Conservation (phyloP, 2,329 filamentous ascomycete species). For the Aureobasidium leucospermi region DNA sequence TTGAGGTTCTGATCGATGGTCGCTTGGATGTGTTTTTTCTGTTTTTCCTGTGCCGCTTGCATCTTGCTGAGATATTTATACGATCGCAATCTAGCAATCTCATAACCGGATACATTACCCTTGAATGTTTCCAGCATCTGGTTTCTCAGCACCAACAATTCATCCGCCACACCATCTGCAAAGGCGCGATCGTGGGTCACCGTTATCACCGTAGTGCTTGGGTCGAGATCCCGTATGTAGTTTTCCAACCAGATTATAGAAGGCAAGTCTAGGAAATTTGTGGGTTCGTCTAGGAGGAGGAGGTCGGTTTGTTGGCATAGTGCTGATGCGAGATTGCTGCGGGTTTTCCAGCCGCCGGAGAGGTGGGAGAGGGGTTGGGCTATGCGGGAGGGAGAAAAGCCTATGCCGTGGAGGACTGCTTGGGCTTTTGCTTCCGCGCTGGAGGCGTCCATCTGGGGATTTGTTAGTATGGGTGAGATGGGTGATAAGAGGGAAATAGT, state of each 20-base stretch:
- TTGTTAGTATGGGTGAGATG: not conserved
- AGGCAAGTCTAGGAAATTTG: slow-evolving; percentile 76
- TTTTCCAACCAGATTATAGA: slow-evolving; percentile 80
- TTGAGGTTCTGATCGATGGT: slow-evolving; percentile 69
- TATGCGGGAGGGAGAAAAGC: slow-evolving; percentile 59
- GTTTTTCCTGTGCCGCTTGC: slow-evolving; percentile 75
- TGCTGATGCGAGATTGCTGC: slow-evolving; percentile 41
- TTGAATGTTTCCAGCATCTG: slow-evolving; percentile 66
- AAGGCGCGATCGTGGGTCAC: slow-evolving; percentile 84
- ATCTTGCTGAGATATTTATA: slow-evolving; percentile 57
- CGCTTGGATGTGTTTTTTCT: slow-evolving; percentile 72
- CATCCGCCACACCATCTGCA: slow-evolving; percentile 64
- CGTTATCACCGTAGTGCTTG: slow-evolving; percentile 57
- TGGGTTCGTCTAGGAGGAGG: slow-evolving; percentile 77
- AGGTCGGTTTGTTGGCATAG: slow-evolving; percentile 69
- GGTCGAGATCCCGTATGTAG: slow-evolving; percentile 53
- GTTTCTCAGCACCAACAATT: slow-evolving; percentile 69
- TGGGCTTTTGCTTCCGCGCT: slow-evolving; percentile 54
- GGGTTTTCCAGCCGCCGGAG: slow-evolving; percentile 56
- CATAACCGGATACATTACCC: slow-evolving; percentile 66
- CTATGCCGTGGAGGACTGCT: slow-evolving; percentile 60
- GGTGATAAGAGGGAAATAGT: too few species aligned
- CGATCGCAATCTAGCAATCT: slow-evolving; percentile 55
- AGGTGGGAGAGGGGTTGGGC: slow-evolving; percentile 55
- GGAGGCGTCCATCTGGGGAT: slow-evolving; percentile 16